Evolutionary conservation across 495 filamentous ascomycete genomes (phyloP), one percentile per base, ranked within the genome.

Genomic region (Darksidea phi): DNA sequence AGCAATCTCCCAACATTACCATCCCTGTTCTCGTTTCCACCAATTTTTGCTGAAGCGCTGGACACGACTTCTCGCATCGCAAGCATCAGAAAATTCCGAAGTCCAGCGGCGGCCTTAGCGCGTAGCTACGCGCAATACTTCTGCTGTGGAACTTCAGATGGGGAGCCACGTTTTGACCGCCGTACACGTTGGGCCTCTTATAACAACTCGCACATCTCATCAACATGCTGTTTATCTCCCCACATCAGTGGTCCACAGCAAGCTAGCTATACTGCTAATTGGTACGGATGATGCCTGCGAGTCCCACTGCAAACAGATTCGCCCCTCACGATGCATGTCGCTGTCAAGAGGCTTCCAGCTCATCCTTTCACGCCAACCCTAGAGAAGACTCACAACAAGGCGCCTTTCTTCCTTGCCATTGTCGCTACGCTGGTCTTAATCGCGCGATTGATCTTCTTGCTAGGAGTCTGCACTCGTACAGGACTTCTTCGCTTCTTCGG

Each of bases 371-470:
- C 17, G 18, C 20, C 36, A 26, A 48, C n/a, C 36, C 24, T 25
- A 1, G 28, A 51, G 28, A 25, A 41, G 56, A 51, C 17, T 18
- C 50, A 41, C 46, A 43, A 26, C 46, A 38, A 50, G 28, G 56
- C 21, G 7, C 26, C 56, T 11, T 1, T n/a, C 12, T 41, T 24
- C 15, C 45, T 49, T 49, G 56, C 45, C 47, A 59, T 59, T 51
- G 46, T 26, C 45, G 56, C 47, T 20, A 50, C 36, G 45, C 46
- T 51, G 32, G 46, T 28, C 26, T 49, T 46, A 20, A 50, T 28
- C 45, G 56, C 56, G 10, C 56, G 38, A 13, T 50, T 59, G 13
- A 51, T 28, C 45, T 51, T 51, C 28, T 48, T 41, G 45, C 56
- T 49, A 38, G 36, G 34, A 42, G 20, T 59, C 24, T 43, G 43